phyloP scores from a whole-genome alignment of 768 basidiomycete species.

The Epithele typhae region DNA sequence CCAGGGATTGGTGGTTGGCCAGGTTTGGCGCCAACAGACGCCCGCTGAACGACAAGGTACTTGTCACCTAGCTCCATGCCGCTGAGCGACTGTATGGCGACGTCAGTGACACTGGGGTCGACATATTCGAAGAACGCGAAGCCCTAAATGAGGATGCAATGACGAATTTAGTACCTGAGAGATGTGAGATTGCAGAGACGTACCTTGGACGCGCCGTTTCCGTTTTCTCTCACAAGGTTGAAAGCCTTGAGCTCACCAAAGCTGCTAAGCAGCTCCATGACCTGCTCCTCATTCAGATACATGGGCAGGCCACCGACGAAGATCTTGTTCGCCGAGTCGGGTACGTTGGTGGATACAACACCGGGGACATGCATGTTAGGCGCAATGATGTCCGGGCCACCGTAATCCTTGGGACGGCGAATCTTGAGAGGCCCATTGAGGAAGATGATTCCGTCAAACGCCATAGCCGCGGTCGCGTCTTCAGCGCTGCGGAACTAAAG shows the following conservation, averaged over 20 bases:
- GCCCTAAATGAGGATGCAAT: constrained; percentile 50
- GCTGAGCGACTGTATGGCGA: constrained; percentile 93
- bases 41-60: constrained; percentile 92
- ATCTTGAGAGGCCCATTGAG: constrained; percentile 95
- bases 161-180: constrained; percentile 4
- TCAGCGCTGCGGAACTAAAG: constrained; percentile 92
- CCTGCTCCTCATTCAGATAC: constrained; percentile 97
- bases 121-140: constrained; percentile 99
- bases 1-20: constrained; percentile 59
- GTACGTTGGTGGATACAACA: constrained; percentile 93
- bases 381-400: constrained; percentile 61
- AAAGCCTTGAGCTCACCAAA: constrained; percentile 98
- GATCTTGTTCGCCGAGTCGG: constrained; percentile 96
- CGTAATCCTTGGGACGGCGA: constrained; percentile 95
- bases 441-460: constrained; percentile 96
- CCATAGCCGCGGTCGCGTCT: constrained; percentile 95
- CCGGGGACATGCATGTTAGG: constrained; percentile 85
- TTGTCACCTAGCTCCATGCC: constrained; percentile 98
- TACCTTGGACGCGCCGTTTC: constrained; percentile 85
- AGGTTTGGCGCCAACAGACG: constrained; percentile 88
- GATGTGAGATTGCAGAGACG: constrained; percentile 10
- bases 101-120: constrained; percentile 83
- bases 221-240: constrained; percentile 95
- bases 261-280: constrained; percentile 94
- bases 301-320: constrained; percentile 95